A percentile compares a stretch with the other conserved stretches of the same genome.
Conservation (phyloP, 2,329 filamentous ascomycete species). For the Penicillium sclerotigenum region DNA sequence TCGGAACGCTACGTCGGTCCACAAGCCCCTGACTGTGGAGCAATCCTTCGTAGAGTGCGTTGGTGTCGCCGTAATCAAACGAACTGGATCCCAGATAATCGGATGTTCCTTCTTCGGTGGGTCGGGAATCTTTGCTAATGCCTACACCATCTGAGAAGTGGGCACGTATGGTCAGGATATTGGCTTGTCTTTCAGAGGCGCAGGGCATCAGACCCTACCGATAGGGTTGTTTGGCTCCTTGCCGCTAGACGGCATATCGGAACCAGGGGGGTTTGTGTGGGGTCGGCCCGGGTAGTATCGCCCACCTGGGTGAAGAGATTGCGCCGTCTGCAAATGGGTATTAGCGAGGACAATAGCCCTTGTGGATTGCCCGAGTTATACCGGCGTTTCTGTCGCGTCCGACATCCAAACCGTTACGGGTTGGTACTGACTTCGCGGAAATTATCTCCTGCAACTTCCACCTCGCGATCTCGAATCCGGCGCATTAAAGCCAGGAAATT, state of each 20-base stretch:
- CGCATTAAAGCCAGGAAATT: constrained; percentile 76
- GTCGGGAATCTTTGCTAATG: constrained; percentile 1
- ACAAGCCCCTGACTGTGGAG: constrained; percentile 15
- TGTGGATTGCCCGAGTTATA: constrained; percentile 33
- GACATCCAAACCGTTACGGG: constrained; percentile 39
- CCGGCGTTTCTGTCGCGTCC: constrained; percentile 37
- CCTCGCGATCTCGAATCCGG: constrained; percentile 67
- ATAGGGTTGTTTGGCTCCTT: constrained; percentile 20
- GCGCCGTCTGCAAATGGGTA: constrained; percentile 32
- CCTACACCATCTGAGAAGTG: constrained; percentile 11
- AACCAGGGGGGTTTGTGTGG: constrained; percentile 7
- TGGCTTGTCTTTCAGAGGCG: not conserved
- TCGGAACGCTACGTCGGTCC: constrained; percentile 18
- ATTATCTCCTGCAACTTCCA: constrained; percentile 67
- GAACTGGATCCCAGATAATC: constrained; percentile 12
- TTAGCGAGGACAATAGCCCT: constrained; percentile 37
- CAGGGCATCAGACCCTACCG: constrained; percentile 8
- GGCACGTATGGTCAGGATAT: constrained; percentile 14
- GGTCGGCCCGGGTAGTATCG: constrained; percentile 41
- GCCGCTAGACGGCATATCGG: constrained; percentile 18
- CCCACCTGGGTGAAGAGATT: constrained; percentile 49
- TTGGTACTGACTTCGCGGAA: constrained; percentile 48
- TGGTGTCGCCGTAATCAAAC: constrained; percentile 13
- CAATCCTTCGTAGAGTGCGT: constrained; percentile 20
- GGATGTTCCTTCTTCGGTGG: constrained; percentile 12